These are phyloP conservation scores for Penicillium atrosanguineum DNA, from an alignment of 495 filamentous ascomycete species.

Conservation along the genomic window DNA sequence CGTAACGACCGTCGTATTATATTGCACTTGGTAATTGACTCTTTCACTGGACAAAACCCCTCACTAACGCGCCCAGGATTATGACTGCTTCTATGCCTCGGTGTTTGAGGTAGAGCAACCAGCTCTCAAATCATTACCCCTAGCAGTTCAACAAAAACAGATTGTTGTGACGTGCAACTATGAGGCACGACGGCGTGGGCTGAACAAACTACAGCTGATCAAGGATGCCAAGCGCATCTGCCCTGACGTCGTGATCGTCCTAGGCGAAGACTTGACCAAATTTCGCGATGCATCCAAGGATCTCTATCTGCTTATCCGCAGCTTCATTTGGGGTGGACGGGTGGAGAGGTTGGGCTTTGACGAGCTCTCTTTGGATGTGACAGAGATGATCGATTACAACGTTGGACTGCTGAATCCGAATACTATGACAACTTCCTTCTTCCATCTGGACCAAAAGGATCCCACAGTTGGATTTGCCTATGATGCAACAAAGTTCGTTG, in stretches of 20 bases:
- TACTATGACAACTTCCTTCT: constrained; percentile 67
- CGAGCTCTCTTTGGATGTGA: constrained; percentile 78
- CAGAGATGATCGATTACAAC: constrained; percentile 83
- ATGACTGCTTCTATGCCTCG: constrained; percentile 93
- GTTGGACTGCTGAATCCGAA: constrained; percentile 63
- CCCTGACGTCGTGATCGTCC: constrained; percentile 79
- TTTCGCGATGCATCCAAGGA: constrained; percentile 85
- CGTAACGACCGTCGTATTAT: constrained; percentile 68
- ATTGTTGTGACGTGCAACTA: constrained; percentile 97
- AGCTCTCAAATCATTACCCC: constrained; percentile 63
- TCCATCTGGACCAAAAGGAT: constrained; percentile 70
- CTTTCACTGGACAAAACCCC: background rate
- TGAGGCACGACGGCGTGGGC: constrained; percentile 71
- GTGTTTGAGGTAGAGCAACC: constrained; percentile 83
- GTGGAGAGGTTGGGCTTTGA: constrained; percentile 84
- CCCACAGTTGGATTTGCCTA: constrained; percentile 77
- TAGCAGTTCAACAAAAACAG: constrained; percentile 81
- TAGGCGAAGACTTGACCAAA: constrained; percentile 81
- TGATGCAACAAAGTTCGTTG: constrained; percentile 62
- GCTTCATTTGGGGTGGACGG: constrained; percentile 69
- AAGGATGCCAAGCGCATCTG: constrained; percentile 75
- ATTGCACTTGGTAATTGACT: constrained; percentile 70
- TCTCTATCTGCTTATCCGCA: constrained; percentile 66
- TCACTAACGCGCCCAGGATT: constrained; percentile 54
- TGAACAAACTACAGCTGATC: constrained; percentile 82